Evolutionary conservation across 345 rosid species (phyloP), one percentile per base, ranked within the genome.

Genomic region (Gossypium herbaceum): DNA sequence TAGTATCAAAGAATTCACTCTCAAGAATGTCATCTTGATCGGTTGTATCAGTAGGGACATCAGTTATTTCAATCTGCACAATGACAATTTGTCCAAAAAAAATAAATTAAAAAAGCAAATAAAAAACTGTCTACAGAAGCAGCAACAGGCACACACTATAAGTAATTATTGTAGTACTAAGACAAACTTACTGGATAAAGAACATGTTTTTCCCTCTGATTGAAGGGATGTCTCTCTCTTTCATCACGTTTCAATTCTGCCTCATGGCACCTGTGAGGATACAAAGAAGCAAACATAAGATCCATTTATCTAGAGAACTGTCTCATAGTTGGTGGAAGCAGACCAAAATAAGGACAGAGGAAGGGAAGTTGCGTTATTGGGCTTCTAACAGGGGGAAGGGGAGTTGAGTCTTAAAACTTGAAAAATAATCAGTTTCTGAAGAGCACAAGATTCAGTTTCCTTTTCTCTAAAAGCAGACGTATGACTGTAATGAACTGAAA

Each of bases 21-120:
- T 96, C 98, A 44, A 96, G 97, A 79, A 96, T 93, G 81, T 93
- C 99, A 78, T 96, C 99, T 85, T 75, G 85, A 81, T 96, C 99
- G 80, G 85, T 93, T 41, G 97, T 93, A 75, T 96, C 99, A 44
- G 68, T 82, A 57, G 92, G 86, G 44, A 93, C 88, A 78, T 88
- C 91, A 50, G 76, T 73, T 54, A 96, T 87, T 80, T 87, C 88
- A 77, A 81, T 85, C 99, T 96, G 83, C 78, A 82, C 13, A 71
- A 58, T 74, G 74, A 69, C 43, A 73, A 48, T 51, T 43, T 56
- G 16, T 75, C 57, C 78, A 63, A 29, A 68, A 79, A 59, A 59
- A 73, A 73, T 48, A 66, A 78, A 57, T 15, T 29, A 29, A 17
- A 66, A 73, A 63, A 71, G 68, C 63, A 12, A 68, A 71, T 24